phyloP scores from a whole-genome alignment of 2,329 filamentous ascomycete species.

The Cryphonectria naterciae region DNA sequence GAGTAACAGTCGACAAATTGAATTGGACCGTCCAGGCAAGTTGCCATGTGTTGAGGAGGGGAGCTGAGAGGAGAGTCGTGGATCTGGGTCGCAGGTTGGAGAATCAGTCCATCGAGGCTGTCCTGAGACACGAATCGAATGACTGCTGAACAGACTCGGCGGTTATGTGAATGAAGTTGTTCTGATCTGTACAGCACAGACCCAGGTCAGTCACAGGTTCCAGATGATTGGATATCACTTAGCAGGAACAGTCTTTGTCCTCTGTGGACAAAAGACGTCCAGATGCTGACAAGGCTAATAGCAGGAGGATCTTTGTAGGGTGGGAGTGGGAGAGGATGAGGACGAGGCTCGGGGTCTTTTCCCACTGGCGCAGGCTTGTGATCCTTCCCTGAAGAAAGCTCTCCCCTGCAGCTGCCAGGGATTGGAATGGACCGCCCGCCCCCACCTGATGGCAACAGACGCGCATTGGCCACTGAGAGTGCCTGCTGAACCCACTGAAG shows the following conservation, averaged over 20 bases:
- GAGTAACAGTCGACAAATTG: constrained; percentile 19
- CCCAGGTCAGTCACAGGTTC: neutral
- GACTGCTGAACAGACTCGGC: constrained; percentile 18
- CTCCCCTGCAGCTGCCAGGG: neutral
- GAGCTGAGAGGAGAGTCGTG: constrained; percentile 3
- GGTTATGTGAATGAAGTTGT: neutral
- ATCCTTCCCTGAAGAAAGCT: neutral
- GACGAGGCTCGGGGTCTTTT: neutral
- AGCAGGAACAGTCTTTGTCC: neutral
- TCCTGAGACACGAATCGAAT: constrained; percentile 29
- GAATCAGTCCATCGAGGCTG: constrained; percentile 28
- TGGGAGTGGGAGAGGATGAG: neutral
- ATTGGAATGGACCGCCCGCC: constrained; percentile 4
- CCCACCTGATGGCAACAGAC: constrained; percentile 4
- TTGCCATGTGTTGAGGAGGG: neutral
- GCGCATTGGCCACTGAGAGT: constrained; percentile 15
- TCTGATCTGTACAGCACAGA: neutral
- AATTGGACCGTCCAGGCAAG: constrained; percentile 10
- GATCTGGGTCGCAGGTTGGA: constrained; percentile 24
- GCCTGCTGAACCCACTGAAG: constrained; percentile 8
- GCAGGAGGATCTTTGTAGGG: neutral
- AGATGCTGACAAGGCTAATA: neutral
- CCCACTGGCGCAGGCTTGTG: neutral
- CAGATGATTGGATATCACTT: neutral
- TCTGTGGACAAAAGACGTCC: neutral